phyloP scores from a whole-genome alignment of 202 grass and related monocot genomes.

The Hordeum pubiflorum region DNA sequence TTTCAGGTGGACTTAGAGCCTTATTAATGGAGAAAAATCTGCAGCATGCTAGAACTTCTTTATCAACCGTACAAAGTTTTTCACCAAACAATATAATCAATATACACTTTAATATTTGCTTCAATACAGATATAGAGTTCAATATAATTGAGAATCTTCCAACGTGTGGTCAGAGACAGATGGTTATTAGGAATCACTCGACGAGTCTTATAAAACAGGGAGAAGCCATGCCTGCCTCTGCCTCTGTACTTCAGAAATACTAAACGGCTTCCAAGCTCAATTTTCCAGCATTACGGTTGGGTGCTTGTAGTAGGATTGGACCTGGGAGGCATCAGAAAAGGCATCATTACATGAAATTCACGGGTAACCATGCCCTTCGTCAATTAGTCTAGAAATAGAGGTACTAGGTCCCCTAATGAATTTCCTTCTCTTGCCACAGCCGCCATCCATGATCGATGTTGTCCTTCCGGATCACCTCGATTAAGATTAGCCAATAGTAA shows the following conservation, averaged over 20 bases:
- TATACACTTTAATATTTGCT: neutral
- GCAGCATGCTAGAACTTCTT: neutral
- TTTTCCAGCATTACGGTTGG: neutral
- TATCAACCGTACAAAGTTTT: neutral
- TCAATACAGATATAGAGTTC: neutral
- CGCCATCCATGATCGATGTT: no score
- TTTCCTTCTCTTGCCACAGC: no score
- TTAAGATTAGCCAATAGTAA: no score
- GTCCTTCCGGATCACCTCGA: no score
- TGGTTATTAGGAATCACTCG: neutral
- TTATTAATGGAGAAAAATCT: neutral
- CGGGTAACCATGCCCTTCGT: no score
- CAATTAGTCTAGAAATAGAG: no score
- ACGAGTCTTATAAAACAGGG: no score
- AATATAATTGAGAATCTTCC: neutral
- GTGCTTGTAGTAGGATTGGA: neutral
- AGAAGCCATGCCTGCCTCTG: no score
- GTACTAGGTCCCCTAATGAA: no score
- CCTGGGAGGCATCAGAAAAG: neutral
- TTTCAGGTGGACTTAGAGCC: neutral
- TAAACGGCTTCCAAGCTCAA: no score
- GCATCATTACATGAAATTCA: no score
- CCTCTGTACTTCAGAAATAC: no score
- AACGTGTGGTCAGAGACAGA: neutral
- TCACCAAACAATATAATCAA: neutral